A percentile compares a stretch with the other conserved stretches of the same genome.
These are phyloP conservation scores for Xylaria longipes DNA, from an alignment of 495 filamentous ascomycete genomes.

Conservation along the genomic window DNA sequence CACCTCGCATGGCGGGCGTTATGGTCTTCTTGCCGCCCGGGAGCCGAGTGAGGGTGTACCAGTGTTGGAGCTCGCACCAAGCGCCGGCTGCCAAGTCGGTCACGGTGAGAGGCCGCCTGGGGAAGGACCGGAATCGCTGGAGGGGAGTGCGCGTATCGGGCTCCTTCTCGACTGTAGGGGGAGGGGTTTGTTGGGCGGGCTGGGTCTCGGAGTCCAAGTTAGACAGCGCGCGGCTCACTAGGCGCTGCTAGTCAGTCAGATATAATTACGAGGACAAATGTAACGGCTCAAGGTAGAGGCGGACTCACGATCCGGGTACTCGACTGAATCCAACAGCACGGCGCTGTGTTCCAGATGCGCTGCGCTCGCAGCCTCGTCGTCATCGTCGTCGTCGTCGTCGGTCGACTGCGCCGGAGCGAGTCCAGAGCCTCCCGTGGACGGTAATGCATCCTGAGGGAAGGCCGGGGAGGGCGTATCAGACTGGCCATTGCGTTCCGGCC, in stretches of 20 bases:
- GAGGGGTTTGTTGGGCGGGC: conserved; percentile 4
- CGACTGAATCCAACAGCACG: conserved; percentile 33
- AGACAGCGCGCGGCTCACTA: conserved; percentile 64
- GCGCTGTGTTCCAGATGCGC: conserved; percentile 8
- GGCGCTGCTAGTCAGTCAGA: conserved; percentile 67
- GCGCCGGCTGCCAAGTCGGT: conserved; percentile 86
- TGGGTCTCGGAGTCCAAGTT: conserved; percentile 22
- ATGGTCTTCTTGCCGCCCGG: conserved; percentile 68
- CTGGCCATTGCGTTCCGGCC: background rate
- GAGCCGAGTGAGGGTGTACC: conserved; percentile 78
- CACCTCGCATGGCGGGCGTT: conserved; percentile 84
- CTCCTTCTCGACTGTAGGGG: conserved; percentile 1
- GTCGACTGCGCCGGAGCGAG: background rate
- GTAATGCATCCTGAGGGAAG: background rate
- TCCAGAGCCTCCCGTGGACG: background rate
- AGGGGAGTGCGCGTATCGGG: conserved; percentile 51
- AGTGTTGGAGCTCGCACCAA: conserved; percentile 97
- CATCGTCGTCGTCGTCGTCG: conserved; percentile 20
- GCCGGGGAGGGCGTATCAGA: background rate
- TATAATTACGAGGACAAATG: background rate
- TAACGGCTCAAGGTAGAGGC: background rate
- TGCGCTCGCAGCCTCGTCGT: conserved; percentile 23
- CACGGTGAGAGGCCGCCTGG: conserved; percentile 84
- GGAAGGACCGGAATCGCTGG: conserved; percentile 77
- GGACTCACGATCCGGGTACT: conserved; percentile 58